Conservation (phyloP, 805 yeast species). For the Zygosaccharomyces lentus region DNA sequence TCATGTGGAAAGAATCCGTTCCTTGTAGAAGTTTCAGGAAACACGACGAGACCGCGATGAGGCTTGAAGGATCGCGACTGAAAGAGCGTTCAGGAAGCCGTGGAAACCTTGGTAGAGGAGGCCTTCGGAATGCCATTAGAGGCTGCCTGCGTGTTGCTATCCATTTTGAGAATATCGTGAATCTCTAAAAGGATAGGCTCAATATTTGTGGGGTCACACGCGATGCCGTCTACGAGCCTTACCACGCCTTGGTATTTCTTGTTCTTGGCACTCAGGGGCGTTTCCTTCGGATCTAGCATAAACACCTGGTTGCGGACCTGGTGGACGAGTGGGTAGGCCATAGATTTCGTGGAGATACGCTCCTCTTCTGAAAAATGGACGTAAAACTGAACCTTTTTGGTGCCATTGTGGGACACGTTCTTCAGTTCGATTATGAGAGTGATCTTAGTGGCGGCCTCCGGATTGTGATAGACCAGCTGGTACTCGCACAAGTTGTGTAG, state of each 20-base stretch:
- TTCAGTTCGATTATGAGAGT: conserved; percentile 29
- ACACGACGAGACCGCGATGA: neutral
- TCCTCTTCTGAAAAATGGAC: conserved; percentile 33
- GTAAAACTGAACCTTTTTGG: conserved; percentile 25
- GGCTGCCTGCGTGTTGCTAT: conserved; percentile 9
- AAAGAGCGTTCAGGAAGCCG: conserved; percentile 5
- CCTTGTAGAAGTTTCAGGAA: neutral
- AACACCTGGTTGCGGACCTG: conserved; percentile 30
- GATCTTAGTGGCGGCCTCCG: conserved; percentile 27
- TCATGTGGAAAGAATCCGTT: no score
- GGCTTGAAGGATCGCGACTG: neutral
- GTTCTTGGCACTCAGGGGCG: conserved; percentile 3
- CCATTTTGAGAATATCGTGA: conserved; percentile 22
- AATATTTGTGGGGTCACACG: conserved; percentile 31
- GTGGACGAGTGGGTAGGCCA: conserved; percentile 29
- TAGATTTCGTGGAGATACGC: conserved; percentile 26
- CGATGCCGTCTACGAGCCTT: conserved; percentile 28
- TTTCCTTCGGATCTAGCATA: conserved; percentile 24
- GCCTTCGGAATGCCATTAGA: conserved; percentile 8
- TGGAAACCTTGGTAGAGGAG: conserved; percentile 6
- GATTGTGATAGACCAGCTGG: conserved; percentile 28
- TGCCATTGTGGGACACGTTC: conserved; percentile 27
- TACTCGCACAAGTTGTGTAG: conserved; percentile 31
- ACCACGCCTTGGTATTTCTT: conserved; percentile 20
- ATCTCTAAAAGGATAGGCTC: conserved; percentile 27